Conservation (phyloP, 1,139 yeast species). For the Wickerhamomyces sp. region DNA sequence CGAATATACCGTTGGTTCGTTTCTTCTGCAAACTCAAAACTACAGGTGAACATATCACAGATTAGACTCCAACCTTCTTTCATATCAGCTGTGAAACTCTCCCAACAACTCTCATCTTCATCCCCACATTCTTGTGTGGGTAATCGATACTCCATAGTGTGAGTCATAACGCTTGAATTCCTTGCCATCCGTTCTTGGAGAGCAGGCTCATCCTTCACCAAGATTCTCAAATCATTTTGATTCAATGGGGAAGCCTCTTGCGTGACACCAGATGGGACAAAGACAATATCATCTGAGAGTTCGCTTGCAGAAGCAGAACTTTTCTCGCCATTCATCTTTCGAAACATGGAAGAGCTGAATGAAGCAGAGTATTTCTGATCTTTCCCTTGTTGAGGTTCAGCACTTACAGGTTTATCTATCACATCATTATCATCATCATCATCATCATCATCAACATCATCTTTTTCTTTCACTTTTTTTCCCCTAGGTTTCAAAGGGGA, state of each 20-base stretch:
- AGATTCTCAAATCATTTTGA: constrained; percentile 6
- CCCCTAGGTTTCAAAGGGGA: too few species aligned
- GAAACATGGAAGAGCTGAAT: constrained; percentile 8
- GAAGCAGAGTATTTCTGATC: constrained; percentile 5
- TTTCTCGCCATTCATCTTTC: neutral
- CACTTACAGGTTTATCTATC: too few species aligned
- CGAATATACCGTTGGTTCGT: too few species aligned
- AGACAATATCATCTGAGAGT: neutral
- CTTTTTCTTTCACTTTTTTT: too few species aligned
- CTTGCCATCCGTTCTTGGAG: too few species aligned
- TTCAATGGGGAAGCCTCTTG: constrained; percentile 12
- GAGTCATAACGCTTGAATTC: too few species aligned
- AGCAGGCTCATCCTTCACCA: too few species aligned
- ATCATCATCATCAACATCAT: too few species aligned
- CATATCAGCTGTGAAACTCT: neutral
- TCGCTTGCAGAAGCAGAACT: neutral
- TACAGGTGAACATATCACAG: constrained; percentile 4
- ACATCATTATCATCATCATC: too few species aligned
- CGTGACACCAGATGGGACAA: neutral
- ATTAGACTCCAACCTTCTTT: constrained; percentile 10
- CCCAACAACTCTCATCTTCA: constrained; percentile 9
- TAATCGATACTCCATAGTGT: neutral
- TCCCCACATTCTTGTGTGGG: neutral
- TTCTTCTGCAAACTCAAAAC: neutral
- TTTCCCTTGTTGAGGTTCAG: too few species aligned